Percentiles rank a stretch among this genome's conserved stretches.
phyloP scores from a whole-genome alignment of 176 grass and related monocot species.

The Hsuehochloa calcarea region DNA sequence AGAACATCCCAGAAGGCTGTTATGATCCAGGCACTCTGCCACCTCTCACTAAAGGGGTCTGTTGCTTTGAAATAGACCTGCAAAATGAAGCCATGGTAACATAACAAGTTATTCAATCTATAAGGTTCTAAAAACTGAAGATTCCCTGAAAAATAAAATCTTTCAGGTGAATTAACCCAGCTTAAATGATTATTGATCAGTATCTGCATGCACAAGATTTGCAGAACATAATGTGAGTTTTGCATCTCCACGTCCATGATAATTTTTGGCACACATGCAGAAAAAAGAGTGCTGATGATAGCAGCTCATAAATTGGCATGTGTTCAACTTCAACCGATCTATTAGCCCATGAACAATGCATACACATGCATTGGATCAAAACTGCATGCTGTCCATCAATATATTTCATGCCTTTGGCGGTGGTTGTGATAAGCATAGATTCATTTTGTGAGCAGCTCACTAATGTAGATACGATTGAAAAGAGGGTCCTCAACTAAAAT shows the following conservation, averaged over 20 bases:
- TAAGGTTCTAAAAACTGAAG: neutral
- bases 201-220: neutral
- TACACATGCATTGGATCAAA: neutral
- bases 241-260: neutral
- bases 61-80: slow-evolving; percentile 99
- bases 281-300: neutral
- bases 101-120: neutral
- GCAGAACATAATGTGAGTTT: neutral
- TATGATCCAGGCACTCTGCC: slow-evolving; percentile 97
- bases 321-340: neutral
- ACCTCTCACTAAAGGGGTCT: slow-evolving; percentile 93
- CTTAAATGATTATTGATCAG: slow-evolving; percentile 5
- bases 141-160: neutral
- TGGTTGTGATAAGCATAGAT: neutral
- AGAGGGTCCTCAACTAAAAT: neutral
- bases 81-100: slow-evolving; percentile 28
- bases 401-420: neutral
- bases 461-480: neutral
- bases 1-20: slow-evolving; percentile 98
- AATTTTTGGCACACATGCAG: neutral
- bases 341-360: neutral
- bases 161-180: slow-evolving; percentile 3
- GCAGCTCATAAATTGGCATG: neutral
- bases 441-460: neutral
- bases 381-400: neutral